phyloP scores from a whole-genome alignment of 2,329 filamentous ascomycete genomes.

The Intubia oerlemansii region DNA sequence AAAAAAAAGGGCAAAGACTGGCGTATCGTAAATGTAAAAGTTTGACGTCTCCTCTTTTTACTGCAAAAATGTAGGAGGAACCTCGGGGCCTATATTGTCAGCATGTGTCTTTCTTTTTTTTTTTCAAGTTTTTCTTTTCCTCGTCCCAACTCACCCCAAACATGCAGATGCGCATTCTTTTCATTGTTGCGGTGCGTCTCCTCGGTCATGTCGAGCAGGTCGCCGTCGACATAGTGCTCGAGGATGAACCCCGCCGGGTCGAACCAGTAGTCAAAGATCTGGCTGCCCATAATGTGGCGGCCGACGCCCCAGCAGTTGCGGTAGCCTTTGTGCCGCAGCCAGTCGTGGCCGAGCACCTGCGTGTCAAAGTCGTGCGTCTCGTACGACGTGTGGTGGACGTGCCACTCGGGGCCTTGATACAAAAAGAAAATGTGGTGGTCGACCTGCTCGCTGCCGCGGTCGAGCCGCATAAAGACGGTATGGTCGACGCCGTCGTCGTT shows the following conservation, averaged over 20 bases:
- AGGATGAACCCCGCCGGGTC: constrained; percentile 41
- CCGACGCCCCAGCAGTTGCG: constrained; percentile 50
- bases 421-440: constrained; percentile 32
- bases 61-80: constrained; percentile 6
- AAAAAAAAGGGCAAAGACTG: too few relatives aligned
- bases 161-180: constrained; percentile 20
- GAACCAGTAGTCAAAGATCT: constrained; percentile 57
- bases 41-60: too few relatives aligned
- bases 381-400: constrained; percentile 47
- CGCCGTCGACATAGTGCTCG: constrained; percentile 52
- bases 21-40: too few relatives aligned
- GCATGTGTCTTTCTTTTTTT: background rate
- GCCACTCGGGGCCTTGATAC: constrained; percentile 22
- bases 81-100: constrained; percentile 4
- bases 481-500: constrained; percentile 17
- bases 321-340: constrained; percentile 40
- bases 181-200: constrained; percentile 20
- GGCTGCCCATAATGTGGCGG: constrained; percentile 45
- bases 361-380: constrained; percentile 54
- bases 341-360: constrained; percentile 48
- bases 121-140: too few relatives aligned
- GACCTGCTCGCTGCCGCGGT: constrained; percentile 21
- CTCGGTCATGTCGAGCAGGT: constrained; percentile 35
- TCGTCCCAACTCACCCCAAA: constrained; percentile 20
- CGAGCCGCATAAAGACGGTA: constrained; percentile 23